Conservation (phyloP, 164 flowering plant genomes). For the Hamamelis virginiana region DNA sequence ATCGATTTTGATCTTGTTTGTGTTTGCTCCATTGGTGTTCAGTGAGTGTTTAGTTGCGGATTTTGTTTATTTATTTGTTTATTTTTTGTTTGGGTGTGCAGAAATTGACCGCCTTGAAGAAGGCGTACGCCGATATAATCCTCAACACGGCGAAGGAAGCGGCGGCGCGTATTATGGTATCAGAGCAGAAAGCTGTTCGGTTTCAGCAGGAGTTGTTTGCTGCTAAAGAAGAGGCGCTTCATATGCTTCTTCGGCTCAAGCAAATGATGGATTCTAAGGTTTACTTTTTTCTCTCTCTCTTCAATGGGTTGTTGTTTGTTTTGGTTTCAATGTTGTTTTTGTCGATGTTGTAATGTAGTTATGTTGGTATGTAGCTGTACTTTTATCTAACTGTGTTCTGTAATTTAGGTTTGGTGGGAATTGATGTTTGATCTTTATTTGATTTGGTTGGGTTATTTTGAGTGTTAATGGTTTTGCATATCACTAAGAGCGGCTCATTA, state of each 20-base stretch:
- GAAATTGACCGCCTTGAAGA: constrained; percentile 76
- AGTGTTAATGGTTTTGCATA: background rate
- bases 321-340: constrained; percentile 2
- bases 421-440: background rate
- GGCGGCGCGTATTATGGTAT: constrained; percentile 67
- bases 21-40: constrained; percentile 3
- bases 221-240: constrained; percentile 67
- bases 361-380: too few species aligned
- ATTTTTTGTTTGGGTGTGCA: constrained; percentile 22
- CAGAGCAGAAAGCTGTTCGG: constrained; percentile 60
- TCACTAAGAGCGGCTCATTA: background rate
- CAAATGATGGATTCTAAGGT: constrained; percentile 78
- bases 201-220: constrained; percentile 50
- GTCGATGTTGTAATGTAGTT: background rate
- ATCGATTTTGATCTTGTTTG: constrained; percentile 1
- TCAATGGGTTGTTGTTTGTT: background rate
- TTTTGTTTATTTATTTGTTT: constrained; percentile 2
- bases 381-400: too few species aligned
- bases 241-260: constrained; percentile 63
- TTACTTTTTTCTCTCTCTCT: constrained; percentile 1
- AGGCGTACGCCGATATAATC: constrained; percentile 83
- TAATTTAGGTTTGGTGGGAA: constrained; percentile 5
- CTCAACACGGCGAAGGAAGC: constrained; percentile 83
- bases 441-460: background rate
- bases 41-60: background rate